These are phyloP conservation scores for Salvia hispanica DNA, from an alignment of 257 asterid genomes.

Conservation along the genomic window DNA sequence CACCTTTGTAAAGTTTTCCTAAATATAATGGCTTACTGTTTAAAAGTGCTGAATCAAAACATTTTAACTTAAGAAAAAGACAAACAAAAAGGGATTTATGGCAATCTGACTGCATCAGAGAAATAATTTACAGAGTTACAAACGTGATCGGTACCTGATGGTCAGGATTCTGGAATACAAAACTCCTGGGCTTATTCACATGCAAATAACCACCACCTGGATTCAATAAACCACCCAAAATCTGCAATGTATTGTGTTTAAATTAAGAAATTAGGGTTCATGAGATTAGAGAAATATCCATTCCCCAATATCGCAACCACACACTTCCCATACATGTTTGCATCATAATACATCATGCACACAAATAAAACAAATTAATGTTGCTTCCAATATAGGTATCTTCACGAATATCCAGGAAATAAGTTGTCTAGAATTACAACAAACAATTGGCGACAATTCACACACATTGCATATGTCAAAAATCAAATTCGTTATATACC, in stretches of 20 bases:
- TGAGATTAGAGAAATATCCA: too few relatives aligned
- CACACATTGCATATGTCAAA: neutral
- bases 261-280: too few relatives aligned
- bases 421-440: neutral
- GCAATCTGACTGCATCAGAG: too few relatives aligned
- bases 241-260: constrained; percentile 42
- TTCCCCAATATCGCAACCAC: neutral
- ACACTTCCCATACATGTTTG: neutral
- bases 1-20: neutral
- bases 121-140: too few relatives aligned
- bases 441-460: too few relatives aligned
- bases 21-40: too few relatives aligned
- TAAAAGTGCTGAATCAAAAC: too few relatives aligned
- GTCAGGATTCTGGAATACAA: constrained; percentile 95
- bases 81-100: too few relatives aligned
- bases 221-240: constrained; percentile 82
- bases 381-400: neutral
- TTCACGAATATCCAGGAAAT: neutral
- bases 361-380: neutral
- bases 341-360: neutral
- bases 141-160: constrained; percentile 60
- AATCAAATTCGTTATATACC: constrained; percentile 32
- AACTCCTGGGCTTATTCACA: constrained; percentile 82
- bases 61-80: too few relatives aligned
- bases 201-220: constrained; percentile 66